Conservation (phyloP, 2,329 filamentous ascomycete species). For the Daldinia sp. region DNA sequence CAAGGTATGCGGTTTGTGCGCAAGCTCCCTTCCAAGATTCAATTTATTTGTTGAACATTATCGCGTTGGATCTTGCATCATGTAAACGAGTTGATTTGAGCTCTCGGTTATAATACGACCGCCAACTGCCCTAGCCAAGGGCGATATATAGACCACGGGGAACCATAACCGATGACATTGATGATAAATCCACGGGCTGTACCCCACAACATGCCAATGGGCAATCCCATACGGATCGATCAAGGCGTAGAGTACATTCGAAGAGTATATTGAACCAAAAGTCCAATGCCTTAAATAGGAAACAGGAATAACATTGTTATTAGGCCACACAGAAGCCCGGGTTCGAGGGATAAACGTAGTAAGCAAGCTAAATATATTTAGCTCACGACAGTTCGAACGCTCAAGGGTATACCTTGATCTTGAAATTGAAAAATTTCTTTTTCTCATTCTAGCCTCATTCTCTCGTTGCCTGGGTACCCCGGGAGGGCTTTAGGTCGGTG, state of each 20-base stretch:
- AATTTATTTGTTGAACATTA: neutral
- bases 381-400: constrained; percentile 1
- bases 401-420: constrained; percentile 8
- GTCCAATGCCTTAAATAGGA: neutral
- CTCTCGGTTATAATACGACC: constrained; percentile 4
- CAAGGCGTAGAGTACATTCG: no score
- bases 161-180: neutral
- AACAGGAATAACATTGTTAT: neutral
- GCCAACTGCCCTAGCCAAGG: neutral
- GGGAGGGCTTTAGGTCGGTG: constrained; percentile 9
- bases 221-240: neutral
- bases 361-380: neutral
- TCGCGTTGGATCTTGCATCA: constrained; percentile 1
- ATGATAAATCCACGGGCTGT: neutral
- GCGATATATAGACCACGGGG: neutral
- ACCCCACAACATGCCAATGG: neutral
- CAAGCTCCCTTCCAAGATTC: neutral
- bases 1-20: neutral
- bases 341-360: neutral
- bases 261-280: neutral
- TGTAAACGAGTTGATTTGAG: neutral
- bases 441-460: neutral
- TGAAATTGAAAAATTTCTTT: neutral
- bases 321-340: neutral
- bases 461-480: neutral